Base-by-base conservation (phyloP, 73 alveolate genomes). In the Symbiodinium natans region DNA sequence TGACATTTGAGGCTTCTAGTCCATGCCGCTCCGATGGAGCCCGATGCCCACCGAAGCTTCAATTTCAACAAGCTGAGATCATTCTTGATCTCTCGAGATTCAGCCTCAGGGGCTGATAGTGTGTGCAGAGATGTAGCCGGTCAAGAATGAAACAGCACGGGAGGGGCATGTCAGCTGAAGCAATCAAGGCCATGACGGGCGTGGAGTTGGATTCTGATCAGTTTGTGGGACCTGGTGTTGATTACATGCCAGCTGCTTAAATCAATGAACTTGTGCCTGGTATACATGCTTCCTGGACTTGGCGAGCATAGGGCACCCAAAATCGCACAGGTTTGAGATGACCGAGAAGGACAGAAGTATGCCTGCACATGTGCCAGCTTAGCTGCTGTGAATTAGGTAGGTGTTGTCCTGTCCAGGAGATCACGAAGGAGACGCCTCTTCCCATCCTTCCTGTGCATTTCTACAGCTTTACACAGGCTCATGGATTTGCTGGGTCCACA, bases 391-490 rank as follows among this genome's bases (percentile, higher is more conserved):
- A 13, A 25, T 63, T 17, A 7, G 40, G 83, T 71, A 39, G 83
- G 15, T 71, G 83, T 25, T n/a, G n/a, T n/a, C n/a, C n/a, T n/a
- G n/a, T n/a, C n/a, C n/a, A 86, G 94, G 94, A 86, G 94, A 86
- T 86, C 43, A 56, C 82, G 23, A 25, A 86, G 25, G 41, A 56
- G n/a, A 33, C 39, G n/a, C 38, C 83, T 8, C 73, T 86, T 31
- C 94, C 94, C 3, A 36, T 86, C 36, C 38, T 86, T 83, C 94
- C 94, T 1, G 94, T 86, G 40, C 94, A 86, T 71, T 86, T 86
- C 94, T 86, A 54, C 94, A 86, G 94, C 94, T 86, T 86, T 41
- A 86, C 94, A 13, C 83, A 86, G 94, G 94, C 94, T n/a, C 34
- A 13, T 33, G 41, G 8, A 17, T 10, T 33, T 36, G 48, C 71